Evolutionary conservation across 345 rosid genomes (phyloP).

Genomic region (Eucalyptus coolabah): DNA sequence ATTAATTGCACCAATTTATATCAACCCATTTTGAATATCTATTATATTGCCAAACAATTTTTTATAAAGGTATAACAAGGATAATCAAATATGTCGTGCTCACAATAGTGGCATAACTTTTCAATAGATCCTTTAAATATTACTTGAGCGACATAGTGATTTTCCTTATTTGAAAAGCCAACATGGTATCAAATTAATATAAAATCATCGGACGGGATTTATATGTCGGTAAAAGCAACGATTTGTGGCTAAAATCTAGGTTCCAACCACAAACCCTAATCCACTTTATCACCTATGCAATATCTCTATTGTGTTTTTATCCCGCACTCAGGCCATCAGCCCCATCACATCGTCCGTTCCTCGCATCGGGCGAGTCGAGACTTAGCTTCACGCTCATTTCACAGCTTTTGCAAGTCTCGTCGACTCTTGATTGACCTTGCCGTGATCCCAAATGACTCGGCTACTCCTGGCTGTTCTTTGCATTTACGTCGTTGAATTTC

Average conservation of each 20-base stretch:
- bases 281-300: neutral
- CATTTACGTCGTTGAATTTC: neutral
- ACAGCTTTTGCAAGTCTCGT: neutral
- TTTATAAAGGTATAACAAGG: neutral
- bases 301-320: neutral
- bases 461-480: neutral
- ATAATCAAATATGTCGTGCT: neutral
- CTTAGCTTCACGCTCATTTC: neutral
- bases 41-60: neutral
- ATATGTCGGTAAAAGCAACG: neutral
- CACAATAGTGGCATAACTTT: neutral
- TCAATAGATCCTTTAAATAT: neutral
- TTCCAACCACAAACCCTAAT: neutral
- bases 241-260: neutral
- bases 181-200: no score
- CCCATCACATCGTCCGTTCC: neutral
- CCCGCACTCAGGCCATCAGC: neutral
- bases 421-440: neutral
- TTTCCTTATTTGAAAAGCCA: accelerated
- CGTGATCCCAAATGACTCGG: neutral
- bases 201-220: neutral
- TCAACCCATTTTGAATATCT: neutral
- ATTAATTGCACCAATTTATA: neutral
- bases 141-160: neutral
- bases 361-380: neutral